Evolutionary conservation across 1,284 basidiomycete species (phyloP).

Genomic region (Mrakiaceae sp.): DNA sequence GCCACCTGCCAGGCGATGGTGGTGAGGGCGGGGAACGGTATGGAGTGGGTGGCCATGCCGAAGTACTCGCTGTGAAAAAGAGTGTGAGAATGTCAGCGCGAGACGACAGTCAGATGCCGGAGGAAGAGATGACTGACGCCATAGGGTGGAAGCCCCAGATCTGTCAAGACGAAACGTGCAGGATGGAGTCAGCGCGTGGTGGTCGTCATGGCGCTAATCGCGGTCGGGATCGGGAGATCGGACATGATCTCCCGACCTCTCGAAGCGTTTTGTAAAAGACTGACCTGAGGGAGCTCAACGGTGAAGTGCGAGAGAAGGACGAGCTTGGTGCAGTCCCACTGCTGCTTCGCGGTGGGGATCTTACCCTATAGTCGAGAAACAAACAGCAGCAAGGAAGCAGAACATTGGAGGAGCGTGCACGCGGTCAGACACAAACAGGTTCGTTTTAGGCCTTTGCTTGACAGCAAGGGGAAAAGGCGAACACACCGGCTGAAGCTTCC

Average conservation of each 20-base stretch:
- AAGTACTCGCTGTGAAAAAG: conserved; percentile 45
- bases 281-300: conserved; percentile 76
- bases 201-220: neutral
- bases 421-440: neutral
- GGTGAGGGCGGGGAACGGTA: conserved; percentile 70
- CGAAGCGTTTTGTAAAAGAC: conserved; percentile 23
- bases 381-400: neutral
- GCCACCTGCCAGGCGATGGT: conserved; percentile 69
- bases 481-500: conserved; percentile 76
- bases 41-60: conserved; percentile 83
- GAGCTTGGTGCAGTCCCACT: conserved; percentile 93
- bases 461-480: neutral
- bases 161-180: conserved; percentile 34
- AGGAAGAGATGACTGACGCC: conserved; percentile 35
- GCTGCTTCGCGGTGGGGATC: conserved; percentile 64
- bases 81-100: too few relatives aligned
- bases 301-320: conserved; percentile 95
- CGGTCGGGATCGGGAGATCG: neutral
- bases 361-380: conserved; percentile 41
- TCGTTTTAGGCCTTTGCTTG: neutral
- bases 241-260: neutral
- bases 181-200: neutral
- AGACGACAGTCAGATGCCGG: too few relatives aligned
- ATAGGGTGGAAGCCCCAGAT: conserved; percentile 96
- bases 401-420: neutral